Evolutionary conservation across 2,329 filamentous ascomycete species (phyloP).

Genomic region (Raffaelea deltoideospora): DNA sequence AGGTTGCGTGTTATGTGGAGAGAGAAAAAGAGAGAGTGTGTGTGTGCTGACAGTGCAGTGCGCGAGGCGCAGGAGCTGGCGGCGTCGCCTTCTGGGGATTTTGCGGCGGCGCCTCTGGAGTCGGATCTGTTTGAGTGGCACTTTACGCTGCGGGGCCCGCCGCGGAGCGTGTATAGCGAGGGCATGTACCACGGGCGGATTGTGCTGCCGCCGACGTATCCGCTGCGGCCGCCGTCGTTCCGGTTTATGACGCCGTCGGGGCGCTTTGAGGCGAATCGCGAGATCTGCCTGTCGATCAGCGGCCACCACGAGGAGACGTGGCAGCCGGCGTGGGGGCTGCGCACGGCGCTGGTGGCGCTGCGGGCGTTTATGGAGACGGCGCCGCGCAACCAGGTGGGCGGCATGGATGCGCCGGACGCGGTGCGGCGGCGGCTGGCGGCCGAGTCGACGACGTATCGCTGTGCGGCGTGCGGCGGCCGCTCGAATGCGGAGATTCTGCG

Average conservation of each 20-base stretch:
- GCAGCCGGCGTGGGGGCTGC: slow-evolving; percentile 95
- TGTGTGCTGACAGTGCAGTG: slow-evolving; percentile 33
- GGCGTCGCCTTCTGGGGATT: slow-evolving; percentile 65
- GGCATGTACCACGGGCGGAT: slow-evolving; percentile 96
- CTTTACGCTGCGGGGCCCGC: slow-evolving; percentile 88
- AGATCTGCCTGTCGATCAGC: slow-evolving; percentile 88
- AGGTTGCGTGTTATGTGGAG: no score
- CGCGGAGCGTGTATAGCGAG: slow-evolving; percentile 58
- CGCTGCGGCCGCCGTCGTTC: slow-evolving; percentile 84
- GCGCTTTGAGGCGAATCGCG: slow-evolving; percentile 88
- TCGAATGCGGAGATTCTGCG: slow-evolving; percentile 59
- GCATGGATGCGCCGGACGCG: slow-evolving; percentile 59
- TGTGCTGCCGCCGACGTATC: slow-evolving; percentile 76
- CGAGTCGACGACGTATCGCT: slow-evolving; percentile 52
- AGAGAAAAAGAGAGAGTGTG: no score
- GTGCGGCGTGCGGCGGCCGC: slow-evolving; percentile 51
- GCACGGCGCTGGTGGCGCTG: slow-evolving; percentile 69
- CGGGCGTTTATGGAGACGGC: slow-evolving; percentile 89
- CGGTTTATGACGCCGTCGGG: slow-evolving; percentile 86
- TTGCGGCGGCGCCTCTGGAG: slow-evolving; percentile 72
- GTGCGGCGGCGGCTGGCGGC: slow-evolving; percentile 55
- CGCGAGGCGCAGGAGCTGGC: slow-evolving; percentile 85
- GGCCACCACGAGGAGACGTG: slow-evolving; percentile 97
- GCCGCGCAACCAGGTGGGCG: slow-evolving; percentile 75
- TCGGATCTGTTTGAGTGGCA: slow-evolving; percentile 96